Evolutionary conservation across 495 filamentous ascomycete species (phyloP).

Genomic region (Cudoniella acicularis): DNA sequence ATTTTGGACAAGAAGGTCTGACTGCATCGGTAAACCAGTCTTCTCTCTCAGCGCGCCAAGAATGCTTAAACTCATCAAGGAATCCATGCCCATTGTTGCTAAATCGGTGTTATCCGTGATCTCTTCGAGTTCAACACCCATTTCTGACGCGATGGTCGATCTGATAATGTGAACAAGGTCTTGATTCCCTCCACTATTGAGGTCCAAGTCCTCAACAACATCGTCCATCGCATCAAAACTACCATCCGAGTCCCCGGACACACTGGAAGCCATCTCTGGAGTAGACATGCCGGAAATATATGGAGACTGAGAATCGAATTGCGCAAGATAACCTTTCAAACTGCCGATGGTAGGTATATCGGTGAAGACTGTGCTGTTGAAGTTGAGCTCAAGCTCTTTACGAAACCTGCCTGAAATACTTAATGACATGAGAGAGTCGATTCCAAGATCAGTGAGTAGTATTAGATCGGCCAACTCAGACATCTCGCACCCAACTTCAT

Average conservation of each 20-base stretch:
- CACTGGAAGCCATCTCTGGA: background rate
- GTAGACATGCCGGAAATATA: conserved; percentile 45
- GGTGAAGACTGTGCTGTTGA: conserved; percentile 52
- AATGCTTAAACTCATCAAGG: conserved; percentile 55
- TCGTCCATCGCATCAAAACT: conserved; percentile 33
- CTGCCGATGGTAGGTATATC: conserved; percentile 44
- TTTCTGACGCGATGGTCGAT: conserved; percentile 60
- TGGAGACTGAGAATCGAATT: conserved; percentile 55
- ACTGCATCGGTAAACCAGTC: conserved; percentile 41
- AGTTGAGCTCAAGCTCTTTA: conserved; percentile 50
- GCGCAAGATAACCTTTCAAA: conserved; percentile 33
- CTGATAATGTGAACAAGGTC: conserved; percentile 14
- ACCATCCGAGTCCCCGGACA: conserved; percentile 31
- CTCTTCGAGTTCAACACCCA: conserved; percentile 62
- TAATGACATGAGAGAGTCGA: conserved; percentile 57
- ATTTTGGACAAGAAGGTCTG: conserved; percentile 32
- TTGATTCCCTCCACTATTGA: background rate
- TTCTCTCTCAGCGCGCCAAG: conserved; percentile 56
- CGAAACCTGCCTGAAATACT: conserved; percentile 48
- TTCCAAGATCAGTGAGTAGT: conserved; percentile 51
- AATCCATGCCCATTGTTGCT: conserved; percentile 55
- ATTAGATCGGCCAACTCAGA: conserved; percentile 56
- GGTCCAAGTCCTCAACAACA: conserved; percentile 25
- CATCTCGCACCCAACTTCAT: conserved; percentile 60
- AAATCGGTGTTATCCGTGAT: conserved; percentile 50